Evolutionary conservation across 306 rosid species (phyloP).

Genomic region (Gastrolobium villosum): DNA sequence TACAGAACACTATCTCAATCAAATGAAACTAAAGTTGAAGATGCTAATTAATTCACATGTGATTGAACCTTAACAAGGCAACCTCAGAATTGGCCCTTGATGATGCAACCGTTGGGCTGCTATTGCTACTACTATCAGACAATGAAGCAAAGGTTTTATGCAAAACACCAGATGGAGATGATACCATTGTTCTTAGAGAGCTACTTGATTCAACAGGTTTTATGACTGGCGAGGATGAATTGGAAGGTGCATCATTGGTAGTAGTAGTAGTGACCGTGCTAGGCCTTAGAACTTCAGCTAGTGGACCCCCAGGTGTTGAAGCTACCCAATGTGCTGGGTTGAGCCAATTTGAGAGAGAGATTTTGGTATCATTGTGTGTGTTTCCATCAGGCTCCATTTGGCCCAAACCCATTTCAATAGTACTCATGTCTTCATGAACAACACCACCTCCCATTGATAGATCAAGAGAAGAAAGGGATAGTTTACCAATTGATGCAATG

Average conservation of each 20-base stretch:
- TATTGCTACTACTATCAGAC: conserved; percentile 78
- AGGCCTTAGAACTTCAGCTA: conserved; percentile 81
- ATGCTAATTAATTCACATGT: conserved; percentile 47
- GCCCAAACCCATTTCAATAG: conserved; percentile 59
- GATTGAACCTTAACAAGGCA: conserved; percentile 57
- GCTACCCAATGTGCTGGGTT: conserved; percentile 60
- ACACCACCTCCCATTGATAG: conserved; percentile 71
- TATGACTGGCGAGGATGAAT: conserved; percentile 56
- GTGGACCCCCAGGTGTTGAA: conserved; percentile 73
- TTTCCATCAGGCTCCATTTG: conserved; percentile 46
- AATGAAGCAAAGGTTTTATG: conserved; percentile 67
- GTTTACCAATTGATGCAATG: conserved; percentile 53
- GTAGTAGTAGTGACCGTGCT: conserved; percentile 54
- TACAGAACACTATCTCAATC: background rate
- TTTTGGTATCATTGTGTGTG: conserved; percentile 46
- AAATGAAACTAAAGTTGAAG: conserved; percentile 18
- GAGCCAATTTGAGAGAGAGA: conserved; percentile 58
- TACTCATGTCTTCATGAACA: conserved; percentile 54
- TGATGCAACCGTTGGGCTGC: conserved; percentile 68
- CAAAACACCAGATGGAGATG: conserved; percentile 81
- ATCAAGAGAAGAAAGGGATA: conserved; percentile 70
- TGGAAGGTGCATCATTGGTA: conserved; percentile 53
- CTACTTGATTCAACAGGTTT: conserved; percentile 60
- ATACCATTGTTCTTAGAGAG: conserved; percentile 52
- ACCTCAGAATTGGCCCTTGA: conserved; percentile 66